Evolutionary conservation across 495 filamentous ascomycete genomes (phyloP).

Genomic region (Aspergillus cristatus): DNA sequence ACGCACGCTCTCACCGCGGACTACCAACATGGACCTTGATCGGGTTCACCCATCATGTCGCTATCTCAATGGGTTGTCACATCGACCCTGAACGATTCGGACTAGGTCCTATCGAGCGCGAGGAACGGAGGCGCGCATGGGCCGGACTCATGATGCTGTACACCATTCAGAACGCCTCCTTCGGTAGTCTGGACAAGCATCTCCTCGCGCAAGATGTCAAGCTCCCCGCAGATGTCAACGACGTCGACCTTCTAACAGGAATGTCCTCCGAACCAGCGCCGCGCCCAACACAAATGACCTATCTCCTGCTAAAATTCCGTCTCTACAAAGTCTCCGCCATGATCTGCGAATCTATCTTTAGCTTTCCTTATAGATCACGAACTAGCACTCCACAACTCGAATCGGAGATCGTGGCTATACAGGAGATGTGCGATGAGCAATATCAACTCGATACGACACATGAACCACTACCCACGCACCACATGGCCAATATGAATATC

Average conservation of each 20-base stretch:
- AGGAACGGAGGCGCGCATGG: constrained; percentile 40
- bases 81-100: constrained; percentile 35
- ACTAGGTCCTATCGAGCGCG: constrained; percentile 33
- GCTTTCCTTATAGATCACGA: constrained; percentile 16
- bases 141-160: constrained; percentile 37
- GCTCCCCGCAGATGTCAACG: constrained; percentile 35
- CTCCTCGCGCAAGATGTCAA: constrained; percentile 25
- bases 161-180: constrained; percentile 31
- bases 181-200: constrained; percentile 21
- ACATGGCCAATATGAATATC: constrained; percentile 37
- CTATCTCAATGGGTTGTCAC: constrained; percentile 40
- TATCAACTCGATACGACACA: constrained; percentile 22
- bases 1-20: constrained; percentile 33
- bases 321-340: constrained; percentile 31
- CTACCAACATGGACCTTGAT: constrained; percentile 33
- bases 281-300: constrained; percentile 40
- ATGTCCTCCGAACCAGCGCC: constrained; percentile 13
- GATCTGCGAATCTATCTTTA: constrained; percentile 35
- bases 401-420: constrained; percentile 27
- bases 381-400: constrained; percentile 24
- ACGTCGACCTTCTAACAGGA: constrained; percentile 32
- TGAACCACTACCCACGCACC: constrained; percentile 25
- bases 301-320: constrained; percentile 34
- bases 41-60: constrained; percentile 38
- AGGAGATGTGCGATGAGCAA: constrained; percentile 28